phyloP scores from a whole-genome alignment of 352 stramenopile species.

The Phytophthora pinifolia region DNA sequence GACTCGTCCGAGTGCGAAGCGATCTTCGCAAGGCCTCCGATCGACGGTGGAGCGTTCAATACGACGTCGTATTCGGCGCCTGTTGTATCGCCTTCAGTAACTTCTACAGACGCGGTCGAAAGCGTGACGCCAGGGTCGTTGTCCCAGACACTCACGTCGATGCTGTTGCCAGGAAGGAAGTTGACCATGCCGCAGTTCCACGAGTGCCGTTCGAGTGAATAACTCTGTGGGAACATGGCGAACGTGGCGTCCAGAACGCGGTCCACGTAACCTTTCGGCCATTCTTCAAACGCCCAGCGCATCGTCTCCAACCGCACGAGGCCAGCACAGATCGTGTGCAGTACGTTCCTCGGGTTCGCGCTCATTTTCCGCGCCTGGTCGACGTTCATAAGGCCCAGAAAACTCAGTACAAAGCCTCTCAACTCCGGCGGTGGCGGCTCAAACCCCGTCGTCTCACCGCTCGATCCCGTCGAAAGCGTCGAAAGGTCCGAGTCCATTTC shows the following conservation, averaged over 20 bases:
- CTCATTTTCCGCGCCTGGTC: constrained; percentile 45
- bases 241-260: constrained; percentile 46
- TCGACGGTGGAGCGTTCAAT: constrained; percentile 57
- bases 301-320: constrained; percentile 62
- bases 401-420: constrained; percentile 59
- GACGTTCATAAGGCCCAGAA: constrained; percentile 65
- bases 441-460: constrained; percentile 30
- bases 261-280: constrained; percentile 48
- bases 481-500: constrained; percentile 24
- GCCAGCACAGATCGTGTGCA: constrained; percentile 53
- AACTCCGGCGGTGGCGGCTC: constrained; percentile 41
- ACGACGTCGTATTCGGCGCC: constrained; percentile 54
- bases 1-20: not conserved
- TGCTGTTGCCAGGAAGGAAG: constrained; percentile 39
- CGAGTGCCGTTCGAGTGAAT: constrained; percentile 43
- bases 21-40: constrained; percentile 12
- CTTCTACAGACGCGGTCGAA: constrained; percentile 34
- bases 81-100: constrained; percentile 32
- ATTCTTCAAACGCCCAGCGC: constrained; percentile 55
- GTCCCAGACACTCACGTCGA: constrained; percentile 75
- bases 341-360: constrained; percentile 32
- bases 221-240: constrained; percentile 50
- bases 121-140: constrained; percentile 76
- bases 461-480: not conserved
- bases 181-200: constrained; percentile 67